Evolutionary conservation across 2,329 filamentous ascomycete genomes (phyloP).

Genomic region (Xylariaceae sp.): DNA sequence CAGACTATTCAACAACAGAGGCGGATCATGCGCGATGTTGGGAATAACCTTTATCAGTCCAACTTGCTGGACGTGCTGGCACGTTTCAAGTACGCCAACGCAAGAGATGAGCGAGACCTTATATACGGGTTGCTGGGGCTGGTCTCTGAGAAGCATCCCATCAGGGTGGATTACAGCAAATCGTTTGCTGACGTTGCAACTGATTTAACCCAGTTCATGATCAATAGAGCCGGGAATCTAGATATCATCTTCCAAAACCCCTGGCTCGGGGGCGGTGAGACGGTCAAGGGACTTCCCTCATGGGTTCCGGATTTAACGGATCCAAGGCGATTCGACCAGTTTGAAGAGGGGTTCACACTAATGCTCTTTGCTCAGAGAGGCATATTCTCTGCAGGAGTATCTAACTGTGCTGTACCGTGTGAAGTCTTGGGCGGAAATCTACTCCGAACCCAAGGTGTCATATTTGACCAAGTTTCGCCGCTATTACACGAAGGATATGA

Average conservation of each 20-base stretch:
- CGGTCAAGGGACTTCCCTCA: background rate
- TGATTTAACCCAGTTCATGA: constrained; percentile 1
- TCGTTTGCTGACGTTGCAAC: background rate
- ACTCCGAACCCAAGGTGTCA: background rate
- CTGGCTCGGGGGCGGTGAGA: background rate
- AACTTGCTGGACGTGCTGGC: constrained; percentile 5
- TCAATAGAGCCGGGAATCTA: background rate
- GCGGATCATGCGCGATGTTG: constrained; percentile 4
- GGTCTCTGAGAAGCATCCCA: background rate
- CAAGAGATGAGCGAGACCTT: background rate
- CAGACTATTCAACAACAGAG: constrained; percentile 8
- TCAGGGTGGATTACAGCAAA: background rate
- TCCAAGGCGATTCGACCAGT: background rate
- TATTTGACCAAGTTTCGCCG: background rate
- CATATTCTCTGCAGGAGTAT: constrained; percentile 1
- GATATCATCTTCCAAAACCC: constrained; percentile 7
- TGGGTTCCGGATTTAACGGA: background rate
- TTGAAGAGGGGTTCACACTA: background rate
- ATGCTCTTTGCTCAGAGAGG: constrained; percentile 4
- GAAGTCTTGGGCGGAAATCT: background rate
- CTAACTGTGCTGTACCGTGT: background rate
- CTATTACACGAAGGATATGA: background rate
- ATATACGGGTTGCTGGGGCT: constrained; percentile 6
- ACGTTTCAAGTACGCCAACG: constrained; percentile 1
- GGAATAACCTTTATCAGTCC: background rate